These are phyloP conservation scores for Pseudisothecium myosuroides DNA, from an alignment of 225 moss, liverwort and hornwort species.

Conservation along the genomic window DNA sequence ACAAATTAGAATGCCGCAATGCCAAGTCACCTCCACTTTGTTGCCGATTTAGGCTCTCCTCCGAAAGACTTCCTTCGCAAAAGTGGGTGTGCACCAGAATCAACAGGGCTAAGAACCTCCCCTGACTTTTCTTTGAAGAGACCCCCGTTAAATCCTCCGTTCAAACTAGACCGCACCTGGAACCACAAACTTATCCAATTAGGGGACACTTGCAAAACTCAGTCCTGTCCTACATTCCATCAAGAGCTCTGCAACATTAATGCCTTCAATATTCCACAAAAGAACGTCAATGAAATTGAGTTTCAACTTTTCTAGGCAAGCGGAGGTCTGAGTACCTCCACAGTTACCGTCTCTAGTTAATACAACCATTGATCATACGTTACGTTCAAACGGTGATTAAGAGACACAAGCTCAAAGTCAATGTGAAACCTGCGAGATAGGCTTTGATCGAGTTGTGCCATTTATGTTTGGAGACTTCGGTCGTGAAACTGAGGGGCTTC, in stretches of 20 bases:
- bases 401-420: not conserved
- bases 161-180: constrained; percentile 48
- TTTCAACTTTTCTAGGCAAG: not conserved
- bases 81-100: constrained; percentile 11
- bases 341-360: not conserved
- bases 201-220: not conserved
- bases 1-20: constrained; percentile 1
- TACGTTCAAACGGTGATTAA: not conserved
- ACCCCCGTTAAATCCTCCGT: constrained; percentile 21
- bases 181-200: not conserved
- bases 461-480: constrained; percentile 20
- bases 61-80: constrained; percentile 50
- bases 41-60: constrained; percentile 31
- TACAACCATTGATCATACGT: not conserved
- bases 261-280: not conserved
- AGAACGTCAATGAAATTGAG: not conserved
- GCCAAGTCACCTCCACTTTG: constrained; percentile 44
- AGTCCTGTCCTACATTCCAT: not conserved
- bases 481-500: constrained; percentile 22
- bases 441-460: constrained; percentile 25
- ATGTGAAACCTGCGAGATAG: constrained; percentile 32
- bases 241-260: not conserved
- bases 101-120: constrained; percentile 8
- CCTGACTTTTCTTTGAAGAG: constrained; percentile 35
- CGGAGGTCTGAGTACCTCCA: not conserved